A percentile compares a stretch with the other conserved stretches of the same genome.
These are phyloP conservation scores for Penicillium sp. DNA, from an alignment of 2,329 filamentous ascomycete genomes.

Conservation along the genomic window DNA sequence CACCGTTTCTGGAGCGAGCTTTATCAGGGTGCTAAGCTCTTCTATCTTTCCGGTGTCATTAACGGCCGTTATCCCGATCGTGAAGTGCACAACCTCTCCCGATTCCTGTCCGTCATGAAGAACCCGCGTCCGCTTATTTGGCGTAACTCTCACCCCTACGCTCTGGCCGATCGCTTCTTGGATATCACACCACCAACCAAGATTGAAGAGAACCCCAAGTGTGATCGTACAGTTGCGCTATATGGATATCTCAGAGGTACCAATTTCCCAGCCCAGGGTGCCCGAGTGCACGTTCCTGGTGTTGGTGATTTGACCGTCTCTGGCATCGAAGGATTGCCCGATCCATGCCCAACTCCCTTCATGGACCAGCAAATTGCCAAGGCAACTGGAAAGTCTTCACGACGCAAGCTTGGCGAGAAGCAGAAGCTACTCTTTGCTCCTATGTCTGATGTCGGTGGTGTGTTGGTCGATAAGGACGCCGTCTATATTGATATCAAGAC, in stretches of 20 bases:
- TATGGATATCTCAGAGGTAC: slow-evolving; percentile 94
- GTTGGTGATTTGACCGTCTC: slow-evolving; percentile 84
- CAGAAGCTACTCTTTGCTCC: slow-evolving; percentile 95
- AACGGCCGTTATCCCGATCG: slow-evolving; percentile 96
- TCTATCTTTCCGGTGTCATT: slow-evolving; percentile 93
- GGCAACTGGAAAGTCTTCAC: slow-evolving; percentile 74
- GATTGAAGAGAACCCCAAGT: slow-evolving; percentile 84
- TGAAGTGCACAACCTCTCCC: slow-evolving; percentile 90
- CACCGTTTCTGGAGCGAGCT: slow-evolving; percentile 95
- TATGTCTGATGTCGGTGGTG: slow-evolving; percentile 95
- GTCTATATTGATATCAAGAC: slow-evolving; percentile 81
- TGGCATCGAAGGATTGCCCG: slow-evolving; percentile 81
- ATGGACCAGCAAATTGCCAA: slow-evolving; percentile 88
- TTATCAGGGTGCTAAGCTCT: slow-evolving; percentile 94
- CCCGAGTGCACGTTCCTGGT: slow-evolving; percentile 87
- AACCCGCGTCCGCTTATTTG: slow-evolving; percentile 94
- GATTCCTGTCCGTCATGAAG: slow-evolving; percentile 98
- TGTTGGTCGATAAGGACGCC: slow-evolving; percentile 94
- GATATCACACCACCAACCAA: slow-evolving; percentile 92
- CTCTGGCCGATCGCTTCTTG: slow-evolving; percentile 88
- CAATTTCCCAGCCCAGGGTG: slow-evolving; percentile 83
- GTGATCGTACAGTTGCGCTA: slow-evolving; percentile 84
- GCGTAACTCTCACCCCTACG: slow-evolving; percentile 94
- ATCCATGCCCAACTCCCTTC: slow-evolving; percentile 90
- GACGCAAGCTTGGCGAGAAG: slow-evolving; percentile 86